These are phyloP conservation scores for Biscogniauxia marginata DNA, from an alignment of 2,329 filamentous ascomycete species.

Conservation along the genomic window DNA sequence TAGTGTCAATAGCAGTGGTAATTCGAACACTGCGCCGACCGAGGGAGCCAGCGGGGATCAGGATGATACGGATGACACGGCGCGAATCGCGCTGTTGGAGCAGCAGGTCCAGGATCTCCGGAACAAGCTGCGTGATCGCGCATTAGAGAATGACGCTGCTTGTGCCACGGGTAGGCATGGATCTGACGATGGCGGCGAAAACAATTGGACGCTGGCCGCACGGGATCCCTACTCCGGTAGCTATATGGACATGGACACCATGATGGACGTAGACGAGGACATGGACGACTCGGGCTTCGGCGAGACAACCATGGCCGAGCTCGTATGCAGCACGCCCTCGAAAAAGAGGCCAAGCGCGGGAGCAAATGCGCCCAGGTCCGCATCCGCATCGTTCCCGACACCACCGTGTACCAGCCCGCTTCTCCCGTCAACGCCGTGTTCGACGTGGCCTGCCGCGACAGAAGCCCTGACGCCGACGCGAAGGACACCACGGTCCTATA, in stretches of 20 bases:
- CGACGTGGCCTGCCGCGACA: conserved; percentile 14
- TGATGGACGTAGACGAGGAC: neutral
- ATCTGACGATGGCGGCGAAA: neutral
- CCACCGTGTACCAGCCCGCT: conserved; percentile 52
- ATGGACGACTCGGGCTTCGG: conserved; percentile 41
- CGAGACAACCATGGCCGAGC: conserved; percentile 49
- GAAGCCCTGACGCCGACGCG: conserved; percentile 3
- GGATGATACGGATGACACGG: too few species aligned
- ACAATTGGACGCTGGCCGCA: conserved; percentile 16
- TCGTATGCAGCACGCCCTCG: conserved; percentile 52
- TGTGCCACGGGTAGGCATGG: neutral
- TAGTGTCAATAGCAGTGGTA: neutral
- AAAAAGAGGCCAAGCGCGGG: conserved; percentile 29
- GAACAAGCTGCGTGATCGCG: conserved; percentile 26
- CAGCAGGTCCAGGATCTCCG: conserved; percentile 34
- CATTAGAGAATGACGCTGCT: conserved; percentile 7
- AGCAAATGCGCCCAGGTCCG: neutral
- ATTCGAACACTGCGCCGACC: conserved; percentile 30
- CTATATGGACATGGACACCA: conserved; percentile 14
- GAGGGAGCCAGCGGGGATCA: conserved; percentile 41
- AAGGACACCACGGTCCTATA: conserved; percentile 30
- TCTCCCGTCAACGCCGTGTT: conserved; percentile 38
- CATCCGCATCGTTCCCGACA: conserved; percentile 48
- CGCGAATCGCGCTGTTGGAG: conserved; percentile 38
- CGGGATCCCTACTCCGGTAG: conserved; percentile 31